These are phyloP conservation scores for Hydnomerulius pinastri DNA, from an alignment of 768 basidiomycete species.

Conservation along the genomic window DNA sequence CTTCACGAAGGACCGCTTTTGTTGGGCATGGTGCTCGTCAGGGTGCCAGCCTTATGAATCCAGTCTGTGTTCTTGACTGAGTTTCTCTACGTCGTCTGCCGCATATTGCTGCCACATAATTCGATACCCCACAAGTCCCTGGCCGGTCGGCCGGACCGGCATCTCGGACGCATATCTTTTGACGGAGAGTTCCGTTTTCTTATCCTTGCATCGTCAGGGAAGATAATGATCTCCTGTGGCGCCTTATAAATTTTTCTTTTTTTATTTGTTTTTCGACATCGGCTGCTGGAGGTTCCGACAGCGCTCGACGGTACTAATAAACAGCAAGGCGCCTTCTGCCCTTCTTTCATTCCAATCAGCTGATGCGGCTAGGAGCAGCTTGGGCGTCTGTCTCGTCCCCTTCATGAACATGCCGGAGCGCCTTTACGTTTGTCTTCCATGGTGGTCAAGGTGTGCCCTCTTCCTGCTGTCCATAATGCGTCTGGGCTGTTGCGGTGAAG, in stretches of 20 bases:
- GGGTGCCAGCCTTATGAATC: neutral
- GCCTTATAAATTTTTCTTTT: neutral
- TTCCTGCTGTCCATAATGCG: neutral
- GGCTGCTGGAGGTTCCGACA: neutral
- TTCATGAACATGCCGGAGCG: neutral
- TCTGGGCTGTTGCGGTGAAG: conserved; percentile 3
- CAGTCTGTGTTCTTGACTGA: neutral
- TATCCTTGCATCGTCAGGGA: conserved; percentile 4
- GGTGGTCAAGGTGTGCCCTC: neutral
- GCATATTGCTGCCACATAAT: neutral
- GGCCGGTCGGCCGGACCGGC: conserved; percentile 1
- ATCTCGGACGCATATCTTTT: conserved; percentile 3
- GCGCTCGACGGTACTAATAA: neutral
- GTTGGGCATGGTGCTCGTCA: neutral
- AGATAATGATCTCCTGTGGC: neutral
- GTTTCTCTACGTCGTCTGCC: neutral
- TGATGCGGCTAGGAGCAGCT: neutral
- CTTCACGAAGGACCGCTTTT: neutral
- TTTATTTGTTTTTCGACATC: neutral
- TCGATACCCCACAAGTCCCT: neutral
- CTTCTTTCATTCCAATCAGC: neutral
- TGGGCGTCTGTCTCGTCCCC: neutral
- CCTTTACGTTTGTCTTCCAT: conserved; percentile 6
- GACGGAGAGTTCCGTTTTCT: conserved; percentile 1
- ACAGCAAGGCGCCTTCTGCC: neutral